These are phyloP conservation scores for Tubosaeta sp. DNA, from an alignment of 768 basidiomycete genomes.

Conservation along the genomic window DNA sequence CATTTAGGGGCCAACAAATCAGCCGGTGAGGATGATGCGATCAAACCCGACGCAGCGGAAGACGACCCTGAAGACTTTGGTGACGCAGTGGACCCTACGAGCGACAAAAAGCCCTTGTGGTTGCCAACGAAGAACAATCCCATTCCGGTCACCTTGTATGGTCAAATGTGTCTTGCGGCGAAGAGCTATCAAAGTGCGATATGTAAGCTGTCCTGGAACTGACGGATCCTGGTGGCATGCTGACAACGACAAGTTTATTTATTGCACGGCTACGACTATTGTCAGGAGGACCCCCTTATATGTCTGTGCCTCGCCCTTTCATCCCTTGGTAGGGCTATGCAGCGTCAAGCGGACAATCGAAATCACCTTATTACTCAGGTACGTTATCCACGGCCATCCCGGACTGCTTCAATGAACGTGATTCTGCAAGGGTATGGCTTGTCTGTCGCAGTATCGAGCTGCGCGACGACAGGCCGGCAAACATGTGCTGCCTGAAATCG, in stretches of 20 bases:
- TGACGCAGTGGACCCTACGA: constrained; percentile 14
- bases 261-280: constrained; percentile 83
- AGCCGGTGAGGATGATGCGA: constrained; percentile 16
- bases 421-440: constrained; percentile 68
- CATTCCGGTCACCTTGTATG: constrained; percentile 68
- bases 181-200: constrained; percentile 89
- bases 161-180: constrained; percentile 76
- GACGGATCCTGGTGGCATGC: background rate
- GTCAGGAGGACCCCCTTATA: constrained; percentile 78
- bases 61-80: constrained; percentile 34
- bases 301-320: constrained; percentile 80
- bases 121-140: constrained; percentile 72
- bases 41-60: constrained; percentile 21
- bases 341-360: constrained; percentile 90
- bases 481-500: constrained; percentile 62
- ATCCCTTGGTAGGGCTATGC: constrained; percentile 87
- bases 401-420: background rate
- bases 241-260: constrained; percentile 63
- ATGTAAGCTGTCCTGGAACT: constrained; percentile 51
- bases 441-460: constrained; percentile 76
- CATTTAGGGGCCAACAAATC: constrained; percentile 34
- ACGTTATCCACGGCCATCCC: background rate
- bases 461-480: constrained; percentile 43
- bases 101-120: constrained; percentile 29
- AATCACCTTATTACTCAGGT: constrained; percentile 84